Conservation (phyloP, 1,139 yeast genomes). For the Saccharomyces hybrid region DNA sequence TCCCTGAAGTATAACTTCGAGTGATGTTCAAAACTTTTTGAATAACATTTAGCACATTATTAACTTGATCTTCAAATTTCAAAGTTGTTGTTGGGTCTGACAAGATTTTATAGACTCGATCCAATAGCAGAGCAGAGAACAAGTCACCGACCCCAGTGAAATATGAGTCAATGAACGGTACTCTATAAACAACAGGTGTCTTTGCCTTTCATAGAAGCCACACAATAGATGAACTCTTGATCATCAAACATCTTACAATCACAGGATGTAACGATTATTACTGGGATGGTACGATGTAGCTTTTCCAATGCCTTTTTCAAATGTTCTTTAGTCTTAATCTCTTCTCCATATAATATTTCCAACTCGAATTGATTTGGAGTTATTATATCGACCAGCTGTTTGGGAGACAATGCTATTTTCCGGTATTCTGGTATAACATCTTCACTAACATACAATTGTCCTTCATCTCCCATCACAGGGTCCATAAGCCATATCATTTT, state of each 20-base stretch:
- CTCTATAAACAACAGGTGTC: slow-evolving; percentile 34
- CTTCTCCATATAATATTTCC: slow-evolving; percentile 45
- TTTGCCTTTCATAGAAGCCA: slow-evolving; percentile 29
- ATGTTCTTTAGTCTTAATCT: slow-evolving; percentile 34
- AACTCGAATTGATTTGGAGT: slow-evolving; percentile 73
- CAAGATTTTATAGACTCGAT: slow-evolving; percentile 33
- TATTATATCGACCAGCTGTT: slow-evolving; percentile 44
- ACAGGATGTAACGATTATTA: slow-evolving; percentile 31
- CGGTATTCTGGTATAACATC: slow-evolving; percentile 49
- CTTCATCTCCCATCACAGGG: slow-evolving; percentile 75
- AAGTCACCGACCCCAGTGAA: slow-evolving; percentile 73
- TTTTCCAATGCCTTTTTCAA: slow-evolving; percentile 37
- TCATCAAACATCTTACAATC: slow-evolving; percentile 22
- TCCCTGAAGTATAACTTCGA: slow-evolving; percentile 15
- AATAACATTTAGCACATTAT: slow-evolving; percentile 28
- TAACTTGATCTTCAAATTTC: slow-evolving; percentile 20
- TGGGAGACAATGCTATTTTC: slow-evolving; percentile 33
- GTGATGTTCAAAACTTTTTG: slow-evolving; percentile 28
- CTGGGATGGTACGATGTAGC: slow-evolving; percentile 36
- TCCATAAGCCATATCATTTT: slow-evolving; percentile 45
- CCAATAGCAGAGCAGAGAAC: slow-evolving; percentile 56
- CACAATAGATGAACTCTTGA: slow-evolving; percentile 31
- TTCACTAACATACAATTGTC: slow-evolving; percentile 53
- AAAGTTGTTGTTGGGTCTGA: slow-evolving; percentile 1
- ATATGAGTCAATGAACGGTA: slow-evolving; percentile 54